Base-by-base conservation (phyloP, 192 early-diverging fungal genomes). In the Backusella luteola region DNA sequence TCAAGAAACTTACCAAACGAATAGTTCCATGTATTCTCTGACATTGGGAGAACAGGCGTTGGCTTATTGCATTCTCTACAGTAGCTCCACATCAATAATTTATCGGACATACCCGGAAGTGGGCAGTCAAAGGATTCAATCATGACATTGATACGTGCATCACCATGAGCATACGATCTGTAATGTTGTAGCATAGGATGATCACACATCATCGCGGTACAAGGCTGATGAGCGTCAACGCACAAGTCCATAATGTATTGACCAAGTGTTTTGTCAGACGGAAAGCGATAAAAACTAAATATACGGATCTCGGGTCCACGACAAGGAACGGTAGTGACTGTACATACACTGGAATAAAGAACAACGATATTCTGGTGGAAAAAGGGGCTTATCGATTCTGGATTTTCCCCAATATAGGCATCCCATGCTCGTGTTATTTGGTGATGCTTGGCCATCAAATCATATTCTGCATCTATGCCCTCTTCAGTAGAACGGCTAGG, bases 1-100 rank as follows among this genome's bases (percentile, higher is more conserved):
- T 99, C 98, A 26, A 99, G 82, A 78, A 94, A 99, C 84, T 99
- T 99, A 69, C 96, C 98, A 87, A 98, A 97, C 11, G 98, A 99
- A 77, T 95, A 97, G 56, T 95, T 93, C 92, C 94, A 96, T 21
- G 94, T 90, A 52, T 94, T 93, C 34, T 93, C 92, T 0, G 95
- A 93, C 87, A 99, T 92, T 19, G 88, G 88, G 0, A 93, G 85
- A 0, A 89, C 85, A 0, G 92, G 94, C 0, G 96, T 96, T 14
- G 83, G 79, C 32, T 85, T 86, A 1, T 86, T 38, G 83, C 97
- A 98, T 8, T 90, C 76, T 68, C 87, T 89, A 83, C 98, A 99
- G 69, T 85, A 84, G 75, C 89, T 91, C 96, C 96, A 99, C 94
- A 97, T 96, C 39, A 96, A 79, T 35, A 98, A 92, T 53, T 84